phyloP scores from a whole-genome alignment of 495 filamentous ascomycete species.

The Astrothelium subdiscretum region DNA sequence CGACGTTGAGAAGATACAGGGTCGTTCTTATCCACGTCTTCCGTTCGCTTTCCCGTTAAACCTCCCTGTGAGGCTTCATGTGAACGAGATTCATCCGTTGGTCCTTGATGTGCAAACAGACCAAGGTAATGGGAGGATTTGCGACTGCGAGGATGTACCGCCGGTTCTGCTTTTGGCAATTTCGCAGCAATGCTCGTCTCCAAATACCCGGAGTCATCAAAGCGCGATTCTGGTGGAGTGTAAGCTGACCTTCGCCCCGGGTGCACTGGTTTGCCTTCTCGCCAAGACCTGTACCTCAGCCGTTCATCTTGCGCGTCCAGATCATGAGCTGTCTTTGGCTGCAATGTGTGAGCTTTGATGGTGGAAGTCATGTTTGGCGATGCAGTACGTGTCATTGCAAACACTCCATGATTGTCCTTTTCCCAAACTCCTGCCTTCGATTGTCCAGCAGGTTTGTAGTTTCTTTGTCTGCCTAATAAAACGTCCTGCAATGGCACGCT shows the following conservation, averaged over 20 bases:
- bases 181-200: conserved; percentile 80
- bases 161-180: conserved; percentile 56
- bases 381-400: background rate
- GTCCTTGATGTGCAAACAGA: conserved; percentile 83
- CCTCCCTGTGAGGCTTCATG: background rate
- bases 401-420: background rate
- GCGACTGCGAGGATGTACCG: conserved; percentile 66
- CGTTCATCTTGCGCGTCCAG: conserved; percentile 13
- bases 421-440: background rate
- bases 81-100: conserved; percentile 19
- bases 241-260: background rate
- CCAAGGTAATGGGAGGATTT: conserved; percentile 90
- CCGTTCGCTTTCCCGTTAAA: too few species aligned
- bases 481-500: background rate
- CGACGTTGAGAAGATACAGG: background rate
- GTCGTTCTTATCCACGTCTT: background rate
- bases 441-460: background rate
- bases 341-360: background rate
- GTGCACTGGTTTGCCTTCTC: conserved; percentile 24
- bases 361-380: background rate
- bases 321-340: background rate
- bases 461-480: background rate
- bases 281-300: conserved; percentile 28
- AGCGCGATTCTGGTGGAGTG: conserved; percentile 1
- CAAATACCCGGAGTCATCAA: conserved; percentile 31